Evolutionary conservation across 106 monocot species (phyloP).

Genomic region (Vanilla planifolia): DNA sequence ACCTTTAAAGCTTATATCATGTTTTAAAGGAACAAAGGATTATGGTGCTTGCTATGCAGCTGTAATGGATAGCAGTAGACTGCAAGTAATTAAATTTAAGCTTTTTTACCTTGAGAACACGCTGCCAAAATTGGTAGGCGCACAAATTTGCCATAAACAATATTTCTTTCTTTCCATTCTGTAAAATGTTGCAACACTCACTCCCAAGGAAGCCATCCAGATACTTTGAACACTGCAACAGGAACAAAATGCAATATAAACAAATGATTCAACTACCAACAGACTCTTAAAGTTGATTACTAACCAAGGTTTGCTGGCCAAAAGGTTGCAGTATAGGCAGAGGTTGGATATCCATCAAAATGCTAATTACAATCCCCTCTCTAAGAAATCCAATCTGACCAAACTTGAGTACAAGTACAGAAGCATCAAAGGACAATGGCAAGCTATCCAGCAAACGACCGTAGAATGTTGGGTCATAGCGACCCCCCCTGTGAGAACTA

Average conservation of each 20-base stretch:
- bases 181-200: not conserved
- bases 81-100: too few species aligned
- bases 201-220: constrained; percentile 47
- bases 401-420: constrained; percentile 65
- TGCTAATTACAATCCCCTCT: constrained; percentile 66
- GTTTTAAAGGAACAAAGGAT: too few species aligned
- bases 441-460: constrained; percentile 66
- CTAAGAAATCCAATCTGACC: constrained; percentile 53
- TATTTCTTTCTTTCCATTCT: constrained; percentile 52
- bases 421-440: constrained; percentile 73
- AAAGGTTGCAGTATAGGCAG: constrained; percentile 74
- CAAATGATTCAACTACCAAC: not conserved
- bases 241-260: constrained; percentile 1
- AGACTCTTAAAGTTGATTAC: not conserved
- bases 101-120: constrained; percentile 57
- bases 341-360: constrained; percentile 70
- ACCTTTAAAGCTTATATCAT: too few species aligned
- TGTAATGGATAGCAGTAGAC: too few species aligned
- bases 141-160: constrained; percentile 61
- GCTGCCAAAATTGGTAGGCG: constrained; percentile 81
- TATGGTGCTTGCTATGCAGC: too few species aligned
- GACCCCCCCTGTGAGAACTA: constrained; percentile 29
- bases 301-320: constrained; percentile 53
- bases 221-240: constrained; percentile 34
- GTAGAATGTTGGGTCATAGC: constrained; percentile 76